phyloP scores from a whole-genome alignment of 1,284 basidiomycete species.

The Coniferiporia weirii region DNA sequence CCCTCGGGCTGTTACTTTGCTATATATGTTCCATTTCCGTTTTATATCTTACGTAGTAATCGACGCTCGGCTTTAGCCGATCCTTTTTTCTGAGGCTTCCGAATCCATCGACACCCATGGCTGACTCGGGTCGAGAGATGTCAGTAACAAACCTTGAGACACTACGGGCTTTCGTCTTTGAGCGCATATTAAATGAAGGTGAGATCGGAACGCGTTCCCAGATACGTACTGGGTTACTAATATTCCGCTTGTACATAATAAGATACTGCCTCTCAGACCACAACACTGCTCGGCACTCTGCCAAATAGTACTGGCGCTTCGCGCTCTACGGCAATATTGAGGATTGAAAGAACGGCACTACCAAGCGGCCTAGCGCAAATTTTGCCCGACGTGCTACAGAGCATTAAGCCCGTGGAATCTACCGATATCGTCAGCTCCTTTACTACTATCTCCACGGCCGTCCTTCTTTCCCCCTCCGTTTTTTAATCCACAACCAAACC shows the following conservation, averaged over 20 bases:
- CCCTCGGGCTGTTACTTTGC: no score
- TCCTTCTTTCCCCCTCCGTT: background rate
- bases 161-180: constrained; percentile 41
- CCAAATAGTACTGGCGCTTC: constrained; percentile 24
- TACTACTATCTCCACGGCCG: background rate
- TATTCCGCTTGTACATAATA: background rate
- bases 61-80: no score
- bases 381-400: constrained; percentile 27
- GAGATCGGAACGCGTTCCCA: background rate
- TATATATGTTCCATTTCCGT: no score
- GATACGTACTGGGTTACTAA: background rate
- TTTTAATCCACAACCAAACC: no score
- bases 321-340: constrained; percentile 46
- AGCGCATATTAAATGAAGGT: constrained; percentile 57
- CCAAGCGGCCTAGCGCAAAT: constrained; percentile 27
- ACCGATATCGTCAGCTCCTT: constrained; percentile 42
- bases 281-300: constrained; percentile 41
- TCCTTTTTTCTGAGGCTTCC: no score
- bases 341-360: constrained; percentile 54
- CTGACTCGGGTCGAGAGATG: background rate
- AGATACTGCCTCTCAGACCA: constrained; percentile 49
- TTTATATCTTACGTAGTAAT: no score
- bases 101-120: background rate
- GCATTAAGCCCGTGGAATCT: constrained; percentile 32
- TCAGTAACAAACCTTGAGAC: constrained; percentile 9